phyloP scores from a whole-genome alignment of 2,329 filamentous ascomycete genomes.

The Basipetospora chlamydospora region DNA sequence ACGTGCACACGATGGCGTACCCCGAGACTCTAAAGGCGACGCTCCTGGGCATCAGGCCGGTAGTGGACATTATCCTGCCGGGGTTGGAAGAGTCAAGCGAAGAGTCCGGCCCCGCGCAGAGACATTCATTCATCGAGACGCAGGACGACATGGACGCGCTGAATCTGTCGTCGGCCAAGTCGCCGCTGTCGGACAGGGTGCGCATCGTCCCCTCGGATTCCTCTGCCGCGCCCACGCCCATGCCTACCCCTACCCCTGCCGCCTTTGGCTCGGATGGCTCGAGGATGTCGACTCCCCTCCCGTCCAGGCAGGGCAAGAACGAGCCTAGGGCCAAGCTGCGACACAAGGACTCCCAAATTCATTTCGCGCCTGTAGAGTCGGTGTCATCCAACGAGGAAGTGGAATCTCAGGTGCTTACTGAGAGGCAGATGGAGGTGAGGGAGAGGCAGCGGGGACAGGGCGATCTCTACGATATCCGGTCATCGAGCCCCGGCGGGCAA shows the following conservation, averaged over 20 bases:
- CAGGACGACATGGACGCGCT: conserved; percentile 27
- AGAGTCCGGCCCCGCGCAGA: conserved; percentile 22
- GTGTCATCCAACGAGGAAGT: conserved; percentile 31
- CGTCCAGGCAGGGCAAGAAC: conserved; percentile 1
- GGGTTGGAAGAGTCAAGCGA: conserved; percentile 18
- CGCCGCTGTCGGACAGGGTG: conserved; percentile 3
- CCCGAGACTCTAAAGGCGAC: conserved; percentile 48
- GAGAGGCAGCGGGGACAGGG: conserved; percentile 55
- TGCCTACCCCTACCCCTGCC: too few relatives aligned
- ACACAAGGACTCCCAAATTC: conserved; percentile 71
- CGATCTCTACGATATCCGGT: conserved; percentile 1
- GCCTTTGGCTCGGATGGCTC: too few relatives aligned
- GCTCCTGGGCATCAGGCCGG: conserved; percentile 43
- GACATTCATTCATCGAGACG: conserved; percentile 27
- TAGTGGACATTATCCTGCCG: conserved; percentile 31
- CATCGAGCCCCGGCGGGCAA: not conserved
- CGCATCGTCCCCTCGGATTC: conserved; percentile 1
- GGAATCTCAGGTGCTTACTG: conserved; percentile 66
- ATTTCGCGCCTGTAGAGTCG: conserved; percentile 56
- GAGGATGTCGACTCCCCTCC: too few relatives aligned
- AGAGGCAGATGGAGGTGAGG: conserved; percentile 63
- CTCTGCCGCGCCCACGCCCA: not conserved
- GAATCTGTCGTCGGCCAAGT: conserved; percentile 10
- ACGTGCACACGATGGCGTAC: conserved; percentile 44
- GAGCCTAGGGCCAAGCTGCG: conserved; percentile 38